Evolutionary conservation across 2,329 filamentous ascomycete species (phyloP), one percentile per base, ranked within the genome.

Genomic region (Talaromyces verruculosus): DNA sequence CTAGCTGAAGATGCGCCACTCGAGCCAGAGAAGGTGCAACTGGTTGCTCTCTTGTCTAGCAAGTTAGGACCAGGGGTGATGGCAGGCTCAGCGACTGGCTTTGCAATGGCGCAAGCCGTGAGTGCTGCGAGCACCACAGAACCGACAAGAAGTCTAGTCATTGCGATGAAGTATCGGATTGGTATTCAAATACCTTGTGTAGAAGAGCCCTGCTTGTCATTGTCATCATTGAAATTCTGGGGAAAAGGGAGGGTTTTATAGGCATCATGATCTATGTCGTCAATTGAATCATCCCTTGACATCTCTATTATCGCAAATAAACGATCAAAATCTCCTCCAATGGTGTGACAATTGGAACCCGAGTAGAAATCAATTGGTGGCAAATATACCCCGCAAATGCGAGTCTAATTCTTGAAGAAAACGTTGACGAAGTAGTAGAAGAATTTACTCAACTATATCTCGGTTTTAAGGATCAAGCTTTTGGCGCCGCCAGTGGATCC

Each of bases 21-120:
- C 5, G 63, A 67, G 7, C 63, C 65, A 28, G 71, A 72, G 69
- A 74, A 75, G 4, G 70, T 72, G 62, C 73, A 75, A 37, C 58
- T 64, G 8, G 65, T 53, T 19, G 61, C 61, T 58, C 65, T 30
- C 35, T 64, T 64, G 15, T 47, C 33, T 17, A 63, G 13, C 51
- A 41, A 33, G 15, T 33, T 61, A 30, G 65, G 61, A 8, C 61
- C 37, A 19, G 51, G 11, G 7, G 61, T 67, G 5, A 64, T 53
- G 5, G 22, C 61, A 53, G 61, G 45, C 17, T 61, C 43, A 33
- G 64, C 64, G 13, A 57, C 57, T 4, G 45, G 57, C 35, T 61
- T 61, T 19, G 64, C 64, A 28, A 53, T 57, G 37, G 58, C 57
- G 7, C 33, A 35, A 7, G 25, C 28, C 7, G 57, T 15, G 11